These are phyloP conservation scores for Rehmannia glutinosa DNA, from an alignment of 257 asterid species.

Conservation along the genomic window DNA sequence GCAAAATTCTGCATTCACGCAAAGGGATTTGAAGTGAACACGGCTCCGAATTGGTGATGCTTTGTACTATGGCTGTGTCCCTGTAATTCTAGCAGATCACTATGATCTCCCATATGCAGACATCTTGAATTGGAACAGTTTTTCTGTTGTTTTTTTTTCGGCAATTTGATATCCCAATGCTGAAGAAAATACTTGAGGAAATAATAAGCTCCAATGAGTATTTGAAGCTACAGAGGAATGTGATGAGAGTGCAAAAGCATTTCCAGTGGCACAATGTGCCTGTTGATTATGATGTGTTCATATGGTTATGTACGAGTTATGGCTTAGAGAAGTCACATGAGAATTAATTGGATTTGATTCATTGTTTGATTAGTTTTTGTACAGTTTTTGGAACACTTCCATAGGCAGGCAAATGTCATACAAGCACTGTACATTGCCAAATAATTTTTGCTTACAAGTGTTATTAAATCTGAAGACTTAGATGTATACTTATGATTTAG, in stretches of 20 bases:
- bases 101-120: slow-evolving; percentile 86
- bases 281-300: slow-evolving; percentile 59
- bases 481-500: too few species aligned
- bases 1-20: slow-evolving; percentile 93
- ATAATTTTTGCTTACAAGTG: too few species aligned
- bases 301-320: slow-evolving; percentile 81
- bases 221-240: slow-evolving; percentile 55
- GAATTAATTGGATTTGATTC: slow-evolving; percentile 9
- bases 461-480: too few species aligned
- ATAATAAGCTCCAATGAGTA: slow-evolving; percentile 28
- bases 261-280: slow-evolving; percentile 65
- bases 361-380: neutral
- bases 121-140: slow-evolving; percentile 60
- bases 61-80: slow-evolving; percentile 82
- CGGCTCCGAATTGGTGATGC: slow-evolving; percentile 85
- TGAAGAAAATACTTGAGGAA: slow-evolving; percentile 50
- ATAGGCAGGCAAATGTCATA: too few species aligned
- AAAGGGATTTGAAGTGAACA: slow-evolving; percentile 91
- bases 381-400: too few species aligned
- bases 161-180: slow-evolving; percentile 46
- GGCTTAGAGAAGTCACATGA: slow-evolving; percentile 64
- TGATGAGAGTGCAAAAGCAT: slow-evolving; percentile 57
- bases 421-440: too few species aligned
- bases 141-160: slow-evolving; percentile 55
- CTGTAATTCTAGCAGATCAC: slow-evolving; percentile 72